These are phyloP conservation scores for Dryas integrifolia DNA, from an alignment of 331 rosid species.

Conservation along the genomic window DNA sequence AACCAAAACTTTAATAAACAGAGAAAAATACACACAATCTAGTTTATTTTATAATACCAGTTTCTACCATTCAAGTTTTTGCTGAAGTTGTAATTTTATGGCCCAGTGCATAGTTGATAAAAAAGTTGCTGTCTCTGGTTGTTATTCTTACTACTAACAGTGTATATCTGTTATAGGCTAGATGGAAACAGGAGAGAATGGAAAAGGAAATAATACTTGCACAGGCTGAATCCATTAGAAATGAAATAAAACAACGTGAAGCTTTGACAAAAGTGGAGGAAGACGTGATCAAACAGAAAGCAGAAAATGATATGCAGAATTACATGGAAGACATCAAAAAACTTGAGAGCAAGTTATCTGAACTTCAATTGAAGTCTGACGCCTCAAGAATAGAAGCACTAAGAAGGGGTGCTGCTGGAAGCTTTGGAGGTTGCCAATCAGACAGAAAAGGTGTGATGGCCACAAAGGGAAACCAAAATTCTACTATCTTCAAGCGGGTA, in stretches of 20 bases:
- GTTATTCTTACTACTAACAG: background rate
- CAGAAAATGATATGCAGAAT: slow-evolving; percentile 36
- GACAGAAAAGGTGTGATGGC: slow-evolving; percentile 21
- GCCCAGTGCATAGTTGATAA: slow-evolving; percentile 9
- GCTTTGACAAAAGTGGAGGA: slow-evolving; percentile 38
- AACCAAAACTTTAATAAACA: background rate
- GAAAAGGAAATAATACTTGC: slow-evolving; percentile 43
- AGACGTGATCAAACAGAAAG: slow-evolving; percentile 42
- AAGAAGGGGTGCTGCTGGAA: slow-evolving; percentile 28
- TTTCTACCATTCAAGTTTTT: background rate
- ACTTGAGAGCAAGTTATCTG: slow-evolving; percentile 45
- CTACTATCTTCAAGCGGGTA: slow-evolving; percentile 8
- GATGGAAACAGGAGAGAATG: slow-evolving; percentile 39
- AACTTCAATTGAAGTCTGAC: slow-evolving; percentile 30
- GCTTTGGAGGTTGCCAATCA: slow-evolving; percentile 20
- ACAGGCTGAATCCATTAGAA: slow-evolving; percentile 40
- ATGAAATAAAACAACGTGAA: slow-evolving; percentile 44
- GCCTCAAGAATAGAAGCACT: slow-evolving; percentile 48
- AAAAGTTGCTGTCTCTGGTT: slow-evolving; percentile 6
- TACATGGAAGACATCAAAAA: slow-evolving; percentile 42
- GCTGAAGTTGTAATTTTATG: slow-evolving; percentile 1
- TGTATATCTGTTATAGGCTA: slow-evolving; percentile 40
- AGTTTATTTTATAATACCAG: background rate
- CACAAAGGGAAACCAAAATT: slow-evolving; percentile 28
- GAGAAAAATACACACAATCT: background rate